These are phyloP conservation scores for Yarrowia deformans DNA, from an alignment of 805 yeast species.

Conservation along the genomic window DNA sequence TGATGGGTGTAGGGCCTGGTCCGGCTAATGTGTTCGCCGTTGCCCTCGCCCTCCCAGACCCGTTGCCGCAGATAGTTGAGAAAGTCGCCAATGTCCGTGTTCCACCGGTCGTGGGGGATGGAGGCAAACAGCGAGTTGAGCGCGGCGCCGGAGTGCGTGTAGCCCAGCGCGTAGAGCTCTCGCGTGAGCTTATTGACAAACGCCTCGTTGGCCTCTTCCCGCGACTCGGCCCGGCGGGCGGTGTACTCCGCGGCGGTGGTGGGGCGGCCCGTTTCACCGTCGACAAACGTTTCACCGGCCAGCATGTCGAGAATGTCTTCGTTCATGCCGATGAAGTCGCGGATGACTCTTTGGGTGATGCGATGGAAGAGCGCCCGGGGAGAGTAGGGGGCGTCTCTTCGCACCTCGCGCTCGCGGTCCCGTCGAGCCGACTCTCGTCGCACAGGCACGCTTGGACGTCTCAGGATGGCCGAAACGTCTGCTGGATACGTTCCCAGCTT, in stretches of 20 bases:
- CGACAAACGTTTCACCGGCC: conserved; percentile 47
- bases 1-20: conserved; percentile 34
- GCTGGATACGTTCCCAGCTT: conserved; percentile 27
- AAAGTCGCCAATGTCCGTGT: conserved; percentile 37
- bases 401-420: not conserved
- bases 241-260: conserved; percentile 19
- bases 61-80: conserved; percentile 34
- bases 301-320: conserved; percentile 51
- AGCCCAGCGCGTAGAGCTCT: conserved; percentile 35
- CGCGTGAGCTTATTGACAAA: conserved; percentile 31
- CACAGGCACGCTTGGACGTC: conserved; percentile 19
- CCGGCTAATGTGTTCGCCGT: conserved; percentile 31
- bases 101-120: conserved; percentile 33
- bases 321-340: conserved; percentile 49
- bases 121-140: conserved; percentile 38
- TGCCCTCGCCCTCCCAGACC: conserved; percentile 31
- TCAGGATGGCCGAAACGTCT: conserved; percentile 24
- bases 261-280: conserved; percentile 34
- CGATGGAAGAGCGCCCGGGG: conserved; percentile 24
- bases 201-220: conserved; percentile 37
- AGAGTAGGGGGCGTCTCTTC: conserved; percentile 35
- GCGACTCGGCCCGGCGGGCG: conserved; percentile 3
- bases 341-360: conserved; percentile 45
- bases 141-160: conserved; percentile 33
- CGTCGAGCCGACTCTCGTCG: conserved; percentile 7